Evolutionary conservation across 2,329 filamentous ascomycete species (phyloP), one percentile per base, ranked within the genome.

Genomic region (Colletotrichum echinochloae): DNA sequence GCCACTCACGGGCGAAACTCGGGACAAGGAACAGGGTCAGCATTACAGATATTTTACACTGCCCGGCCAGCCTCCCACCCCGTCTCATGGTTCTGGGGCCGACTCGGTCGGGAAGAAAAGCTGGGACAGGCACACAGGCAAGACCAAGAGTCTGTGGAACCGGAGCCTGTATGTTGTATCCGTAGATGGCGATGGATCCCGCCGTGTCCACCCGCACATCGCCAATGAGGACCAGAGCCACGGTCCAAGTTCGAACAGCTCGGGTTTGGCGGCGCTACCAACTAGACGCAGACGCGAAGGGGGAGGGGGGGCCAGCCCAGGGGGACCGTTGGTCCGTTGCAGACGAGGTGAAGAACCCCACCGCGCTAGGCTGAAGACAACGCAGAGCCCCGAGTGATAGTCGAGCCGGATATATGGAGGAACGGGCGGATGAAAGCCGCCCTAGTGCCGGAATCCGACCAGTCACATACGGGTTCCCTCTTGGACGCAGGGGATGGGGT

Each of bases 281-380:
- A n/a, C n/a, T n/a, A n/a, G n/a, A n/a, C n/a, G n/a, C n/a, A n/a
- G n/a, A n/a, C n/a, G n/a, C n/a, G n/a, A n/a, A n/a, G n/a, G n/a
- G 30, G 11, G 12, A 46, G 4, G 44, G 44, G n/a, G 39, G 8
- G 39, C 33, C 35, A 39, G 41, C 30, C 35, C 66, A 48, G 52
- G 64, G 67, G 57, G 35, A n/a, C n/a, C n/a, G n/a, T n/a, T n/a
- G 51, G 39, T 0, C 18, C 57, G 57, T 59, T 57, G 67, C 57
- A 26, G 23, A 39, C 6, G 41, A 44, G 8, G 9, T 26, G 51
- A 59, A 30, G 11, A 57, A 62, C 59, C 59, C 68, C 68, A 71
- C 64, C 48, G n/a, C 64, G 56, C 68, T 71, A 71, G 68, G 57
- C 68, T 28, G 49, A 68, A 68, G 44, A 68, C 57, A 71, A 67